Conservation (phyloP, 805 yeast genomes). For the Novakomyces olei region DNA sequence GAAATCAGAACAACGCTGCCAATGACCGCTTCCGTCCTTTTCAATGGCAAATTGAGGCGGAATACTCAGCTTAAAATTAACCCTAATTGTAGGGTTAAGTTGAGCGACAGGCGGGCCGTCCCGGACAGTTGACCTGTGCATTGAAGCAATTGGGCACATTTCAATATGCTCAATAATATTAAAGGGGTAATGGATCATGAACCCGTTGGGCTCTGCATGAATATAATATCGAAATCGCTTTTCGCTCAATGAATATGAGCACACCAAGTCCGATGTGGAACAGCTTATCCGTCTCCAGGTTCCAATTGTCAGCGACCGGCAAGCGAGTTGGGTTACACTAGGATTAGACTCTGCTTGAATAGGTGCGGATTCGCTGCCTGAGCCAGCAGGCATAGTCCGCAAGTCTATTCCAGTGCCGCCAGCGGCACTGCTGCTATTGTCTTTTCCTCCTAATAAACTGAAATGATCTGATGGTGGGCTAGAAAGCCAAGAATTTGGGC, state of each 20-base stretch:
- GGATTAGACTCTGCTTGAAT: too few species aligned
- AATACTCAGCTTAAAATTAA: neutral
- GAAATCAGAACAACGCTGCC: conserved; percentile 1
- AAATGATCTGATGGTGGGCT: too few species aligned
- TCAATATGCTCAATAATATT: neutral
- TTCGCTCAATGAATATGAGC: conserved; percentile 1
- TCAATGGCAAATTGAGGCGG: neutral
- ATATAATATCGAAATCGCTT: neutral
- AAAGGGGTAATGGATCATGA: neutral
- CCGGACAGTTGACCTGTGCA: too few species aligned
- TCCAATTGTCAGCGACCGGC: neutral
- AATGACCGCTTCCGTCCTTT: neutral
- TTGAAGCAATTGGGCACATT: too few species aligned
- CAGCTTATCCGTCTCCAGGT: neutral
- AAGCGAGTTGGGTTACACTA: neutral
- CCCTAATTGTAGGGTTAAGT: too few species aligned
- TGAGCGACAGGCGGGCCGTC: too few species aligned
- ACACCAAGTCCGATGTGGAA: neutral
- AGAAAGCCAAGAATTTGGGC: too few species aligned
- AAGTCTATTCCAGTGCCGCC: too few species aligned
- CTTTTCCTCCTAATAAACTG: too few species aligned
- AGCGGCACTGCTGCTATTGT: too few species aligned
- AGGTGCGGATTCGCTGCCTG: too few species aligned
- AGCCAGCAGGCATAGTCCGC: too few species aligned
- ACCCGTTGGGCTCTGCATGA: neutral